Conservation (phyloP, 345 rosid species). For the Kernera saxatilis region DNA sequence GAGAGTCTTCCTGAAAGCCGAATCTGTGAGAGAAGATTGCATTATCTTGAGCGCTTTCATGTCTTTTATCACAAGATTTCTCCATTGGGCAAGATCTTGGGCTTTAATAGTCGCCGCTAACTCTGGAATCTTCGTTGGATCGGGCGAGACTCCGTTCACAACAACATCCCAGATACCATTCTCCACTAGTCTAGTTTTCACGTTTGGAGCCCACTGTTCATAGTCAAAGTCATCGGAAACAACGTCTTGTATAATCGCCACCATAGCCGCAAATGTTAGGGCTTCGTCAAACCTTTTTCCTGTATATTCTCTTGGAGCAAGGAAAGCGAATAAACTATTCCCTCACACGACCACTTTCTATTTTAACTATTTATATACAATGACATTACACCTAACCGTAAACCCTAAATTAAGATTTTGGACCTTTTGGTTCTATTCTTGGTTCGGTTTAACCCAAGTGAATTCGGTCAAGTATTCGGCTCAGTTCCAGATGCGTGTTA, state of each 20-base stretch:
- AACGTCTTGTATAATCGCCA: not conserved
- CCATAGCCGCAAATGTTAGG: not conserved
- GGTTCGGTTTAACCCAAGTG: too few relatives aligned
- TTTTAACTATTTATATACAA: not conserved
- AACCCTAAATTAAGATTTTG: not conserved
- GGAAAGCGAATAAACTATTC: not conserved
- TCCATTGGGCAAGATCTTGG: constrained; percentile 4
- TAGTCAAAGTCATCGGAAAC: constrained; percentile 10
- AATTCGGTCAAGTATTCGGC: too few relatives aligned
- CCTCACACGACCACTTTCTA: not conserved
- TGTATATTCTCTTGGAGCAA: not conserved
- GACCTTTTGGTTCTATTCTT: too few relatives aligned
- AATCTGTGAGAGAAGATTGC: constrained; percentile 8
- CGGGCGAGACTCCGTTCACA: not conserved
- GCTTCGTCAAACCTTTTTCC: not conserved
- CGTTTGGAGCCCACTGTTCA: not conserved
- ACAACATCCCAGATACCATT: constrained; percentile 7
- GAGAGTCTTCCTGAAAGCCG: constrained; percentile 8
- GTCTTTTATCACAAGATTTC: not conserved
- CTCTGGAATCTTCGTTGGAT: constrained; percentile 15
- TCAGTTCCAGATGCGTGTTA: too few relatives aligned
- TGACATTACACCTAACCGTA: not conserved
- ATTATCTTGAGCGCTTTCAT: constrained; percentile 9
- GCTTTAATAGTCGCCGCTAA: not conserved
- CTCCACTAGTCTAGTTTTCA: not conserved